A percentile compares a stretch with the other conserved stretches of the same genome.
phyloP scores from a whole-genome alignment of 164 flowering plant species.

The Brasenia schreberi region DNA sequence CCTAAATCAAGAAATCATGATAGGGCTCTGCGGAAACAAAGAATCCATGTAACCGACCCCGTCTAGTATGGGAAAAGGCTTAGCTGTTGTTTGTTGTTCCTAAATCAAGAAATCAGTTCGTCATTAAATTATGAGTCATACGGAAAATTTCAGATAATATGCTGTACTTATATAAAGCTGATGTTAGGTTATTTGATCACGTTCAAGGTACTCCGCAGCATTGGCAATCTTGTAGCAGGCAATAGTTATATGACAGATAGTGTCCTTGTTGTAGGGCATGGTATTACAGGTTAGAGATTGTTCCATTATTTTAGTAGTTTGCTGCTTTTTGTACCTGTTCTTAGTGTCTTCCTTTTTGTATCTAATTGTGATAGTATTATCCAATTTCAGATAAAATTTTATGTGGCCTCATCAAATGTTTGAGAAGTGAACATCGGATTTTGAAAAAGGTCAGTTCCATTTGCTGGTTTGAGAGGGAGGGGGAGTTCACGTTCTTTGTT shows the following conservation, averaged over 20 bases:
- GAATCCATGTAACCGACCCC: too few relatives aligned
- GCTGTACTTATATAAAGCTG: background rate
- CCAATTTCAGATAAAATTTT: conserved; percentile 38
- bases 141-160: background rate
- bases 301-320: background rate
- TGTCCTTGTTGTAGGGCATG: conserved; percentile 53
- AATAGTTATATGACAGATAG: conserved; percentile 34
- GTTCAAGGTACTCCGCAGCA: conserved; percentile 63
- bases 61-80: too few relatives aligned
- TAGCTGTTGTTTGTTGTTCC: too few relatives aligned
- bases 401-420: conserved; percentile 56
- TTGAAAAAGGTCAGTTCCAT: conserved; percentile 60
- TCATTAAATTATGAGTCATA: background rate
- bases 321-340: background rate
- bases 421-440: conserved; percentile 84
- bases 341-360: background rate
- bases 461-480: too few relatives aligned
- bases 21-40: too few relatives aligned
- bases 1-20: too few relatives aligned
- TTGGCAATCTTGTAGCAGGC: conserved; percentile 89
- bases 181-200: background rate
- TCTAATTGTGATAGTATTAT: background rate
- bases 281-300: conserved; percentile 48
- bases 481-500: too few relatives aligned
- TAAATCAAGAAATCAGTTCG: too few relatives aligned